Evolutionary conservation across 2,329 filamentous ascomycete species (phyloP), one percentile per base, ranked within the genome.

Genomic region (Elsinoe ampelina): DNA sequence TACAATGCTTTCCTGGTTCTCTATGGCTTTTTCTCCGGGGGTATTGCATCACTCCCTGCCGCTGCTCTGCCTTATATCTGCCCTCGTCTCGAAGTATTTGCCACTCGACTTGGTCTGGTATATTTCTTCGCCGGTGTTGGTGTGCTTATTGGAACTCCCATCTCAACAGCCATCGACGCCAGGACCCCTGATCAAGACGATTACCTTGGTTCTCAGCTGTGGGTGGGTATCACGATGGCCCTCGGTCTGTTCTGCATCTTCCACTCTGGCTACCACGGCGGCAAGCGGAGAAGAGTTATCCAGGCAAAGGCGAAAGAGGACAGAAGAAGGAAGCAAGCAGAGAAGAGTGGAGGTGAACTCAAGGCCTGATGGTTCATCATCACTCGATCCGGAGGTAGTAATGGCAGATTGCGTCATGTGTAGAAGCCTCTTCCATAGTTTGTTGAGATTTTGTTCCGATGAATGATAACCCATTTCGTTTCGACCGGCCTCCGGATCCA

Each of bases 11-110:
- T 65, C 64, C 64, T 64, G 48, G 54, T 70, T 8, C 62, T 70
- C 12, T 70, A 68, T 51, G 68, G 68, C 12, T 68, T 68, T 62
- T 67, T 63, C 56, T 67, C 65, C 4, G 67, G 68, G n/a, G 67
- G 66, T 1, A 68, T 68, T 47, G 67, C 69, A 5, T 63, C 61
- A 11, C 59, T 69, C 36, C 68, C 67, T 50, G 65, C 66, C 15
- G 64, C 65, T 10, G 63, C 63, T 0, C 62, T 70, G 30, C 66
- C 66, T 2, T 63, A 61, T n/a, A 67, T 70, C 61, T 67, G 67
- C 13, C 62, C 58, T 10, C 63, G 69, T 38, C 59, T 68, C 54
- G 51, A 61, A n/a, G 67, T 64, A 4, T 65, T 70, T 11, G 68
- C 67, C 1, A 66, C 64, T 12, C 58, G 67, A 2, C 67, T 70